Evolutionary conservation across 371 early-diverging fungal species (phyloP).

Genomic region (Batkoa obscura): DNA sequence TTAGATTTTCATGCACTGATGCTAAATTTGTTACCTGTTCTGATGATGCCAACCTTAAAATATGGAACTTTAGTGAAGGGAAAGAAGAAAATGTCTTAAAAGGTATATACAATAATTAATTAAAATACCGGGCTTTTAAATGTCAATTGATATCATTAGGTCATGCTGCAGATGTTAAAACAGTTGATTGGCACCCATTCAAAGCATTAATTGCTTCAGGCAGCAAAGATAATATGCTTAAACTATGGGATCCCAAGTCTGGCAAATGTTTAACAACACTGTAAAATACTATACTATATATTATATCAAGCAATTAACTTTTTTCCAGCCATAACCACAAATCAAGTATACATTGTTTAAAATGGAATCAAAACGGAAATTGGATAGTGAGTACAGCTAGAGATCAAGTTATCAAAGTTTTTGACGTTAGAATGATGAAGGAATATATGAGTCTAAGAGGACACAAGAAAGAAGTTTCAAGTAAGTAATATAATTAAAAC

Average conservation of each 20-base stretch:
- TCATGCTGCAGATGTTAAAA: slow-evolving; percentile 99
- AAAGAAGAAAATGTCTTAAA: slow-evolving; percentile 66
- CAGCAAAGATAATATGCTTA: slow-evolving; percentile 94
- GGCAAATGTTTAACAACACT: slow-evolving; percentile 78
- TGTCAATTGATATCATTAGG: slow-evolving; percentile 23
- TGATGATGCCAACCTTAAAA: slow-evolving; percentile 94
- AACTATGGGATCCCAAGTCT: slow-evolving; percentile 98
- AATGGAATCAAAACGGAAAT: slow-evolving; percentile 96
- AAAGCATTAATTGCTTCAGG: slow-evolving; percentile 94
- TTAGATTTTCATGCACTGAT: slow-evolving; percentile 72
- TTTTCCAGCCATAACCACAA: slow-evolving; percentile 83
- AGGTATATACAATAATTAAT: slow-evolving; percentile 9
- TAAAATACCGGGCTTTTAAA: not conserved
- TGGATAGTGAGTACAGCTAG: slow-evolving; percentile 91
- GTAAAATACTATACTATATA: slow-evolving; percentile 20
- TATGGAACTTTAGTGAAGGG: slow-evolving; percentile 90
- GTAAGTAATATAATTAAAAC: slow-evolving; percentile 21
- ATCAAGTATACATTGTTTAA: slow-evolving; percentile 78
- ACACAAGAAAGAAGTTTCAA: slow-evolving; percentile 88
- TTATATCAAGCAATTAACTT: slow-evolving; percentile 3
- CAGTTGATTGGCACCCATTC: slow-evolving; percentile 97
- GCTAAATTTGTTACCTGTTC: slow-evolving; percentile 94
- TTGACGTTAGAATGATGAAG: slow-evolving; percentile 92
- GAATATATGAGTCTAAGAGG: slow-evolving; percentile 84
- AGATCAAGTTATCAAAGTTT: slow-evolving; percentile 90